Conservation (phyloP, 345 rosid species). For the Arabis alpina region DNA sequence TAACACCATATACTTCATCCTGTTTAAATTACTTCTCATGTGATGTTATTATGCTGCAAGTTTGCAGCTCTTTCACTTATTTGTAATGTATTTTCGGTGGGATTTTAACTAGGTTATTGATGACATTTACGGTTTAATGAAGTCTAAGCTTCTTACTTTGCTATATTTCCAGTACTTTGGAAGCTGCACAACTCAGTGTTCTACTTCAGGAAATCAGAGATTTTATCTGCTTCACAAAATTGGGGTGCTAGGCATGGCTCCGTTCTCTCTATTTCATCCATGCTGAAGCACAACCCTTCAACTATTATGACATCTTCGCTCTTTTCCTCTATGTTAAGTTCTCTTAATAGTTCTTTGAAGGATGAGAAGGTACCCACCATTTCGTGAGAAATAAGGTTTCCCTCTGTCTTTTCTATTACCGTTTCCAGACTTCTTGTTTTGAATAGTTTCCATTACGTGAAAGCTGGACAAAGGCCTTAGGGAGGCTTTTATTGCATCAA, state of each 20-base stretch:
- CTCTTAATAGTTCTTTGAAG: conserved; percentile 63
- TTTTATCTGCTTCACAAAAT: conserved; percentile 56
- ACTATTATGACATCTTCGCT: conserved; percentile 49
- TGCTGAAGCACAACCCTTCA: conserved; percentile 76
- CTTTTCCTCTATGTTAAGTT: conserved; percentile 54
- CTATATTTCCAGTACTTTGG: conserved; percentile 69
- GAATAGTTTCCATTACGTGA: conserved; percentile 89
- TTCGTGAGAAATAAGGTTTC: conserved; percentile 1
- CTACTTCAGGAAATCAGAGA: conserved; percentile 57
- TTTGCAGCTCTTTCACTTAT: too few relatives aligned
- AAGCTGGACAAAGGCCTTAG: too few relatives aligned
- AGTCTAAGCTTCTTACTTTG: conserved; percentile 18
- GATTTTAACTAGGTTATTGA: too few relatives aligned
- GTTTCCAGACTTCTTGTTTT: conserved; percentile 41
- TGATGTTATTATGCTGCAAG: too few relatives aligned
- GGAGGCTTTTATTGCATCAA: too few relatives aligned
- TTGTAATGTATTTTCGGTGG: too few relatives aligned
- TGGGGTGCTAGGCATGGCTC: conserved; percentile 94
- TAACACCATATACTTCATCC: neutral
- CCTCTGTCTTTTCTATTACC: neutral
- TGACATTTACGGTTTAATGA: neutral
- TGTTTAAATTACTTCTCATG: neutral
- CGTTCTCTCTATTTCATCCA: conserved; percentile 66
- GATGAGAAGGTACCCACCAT: conserved; percentile 91
- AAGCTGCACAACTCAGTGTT: conserved; percentile 62